These are phyloP conservation scores for Hygrocybe punicea DNA, from an alignment of 768 basidiomycete species.

Conservation along the genomic window DNA sequence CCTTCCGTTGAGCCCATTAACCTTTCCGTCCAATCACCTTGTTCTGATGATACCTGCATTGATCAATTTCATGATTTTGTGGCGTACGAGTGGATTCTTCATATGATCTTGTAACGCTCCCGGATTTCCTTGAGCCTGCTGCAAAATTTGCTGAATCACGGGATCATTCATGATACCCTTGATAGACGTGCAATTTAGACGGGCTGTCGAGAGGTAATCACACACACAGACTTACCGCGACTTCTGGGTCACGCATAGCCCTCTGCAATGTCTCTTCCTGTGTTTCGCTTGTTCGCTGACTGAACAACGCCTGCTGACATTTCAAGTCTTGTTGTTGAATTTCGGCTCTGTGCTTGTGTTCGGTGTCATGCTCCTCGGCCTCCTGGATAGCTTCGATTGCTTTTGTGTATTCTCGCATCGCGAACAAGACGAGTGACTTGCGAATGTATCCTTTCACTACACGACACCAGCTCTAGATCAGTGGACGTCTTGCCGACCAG, in stretches of 20 bases:
- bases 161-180: conserved; percentile 86
- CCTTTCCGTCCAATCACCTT: conserved; percentile 40
- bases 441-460: conserved; percentile 94
- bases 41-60: conserved; percentile 93
- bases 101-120: conserved; percentile 90
- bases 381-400: conserved; percentile 80
- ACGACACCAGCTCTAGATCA: neutral
- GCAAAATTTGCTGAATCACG: conserved; percentile 90
- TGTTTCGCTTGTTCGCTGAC: conserved; percentile 76
- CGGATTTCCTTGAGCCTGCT: conserved; percentile 90
- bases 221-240: conserved; percentile 59
- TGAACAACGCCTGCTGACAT: conserved; percentile 72
- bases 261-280: conserved; percentile 91
- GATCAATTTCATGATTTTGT: conserved; percentile 85
- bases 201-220: neutral
- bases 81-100: conserved; percentile 80
- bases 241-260: conserved; percentile 97
- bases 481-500: no score
- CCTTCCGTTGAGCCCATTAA: no score
- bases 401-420: conserved; percentile 89
- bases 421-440: conserved; percentile 78
- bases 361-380: conserved; percentile 74
- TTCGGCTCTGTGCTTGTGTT: conserved; percentile 78
- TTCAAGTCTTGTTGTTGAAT: conserved; percentile 79
- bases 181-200: conserved; percentile 6